Conservation (phyloP, 805 yeast species). For the Sporopachydermia lactativora region DNA sequence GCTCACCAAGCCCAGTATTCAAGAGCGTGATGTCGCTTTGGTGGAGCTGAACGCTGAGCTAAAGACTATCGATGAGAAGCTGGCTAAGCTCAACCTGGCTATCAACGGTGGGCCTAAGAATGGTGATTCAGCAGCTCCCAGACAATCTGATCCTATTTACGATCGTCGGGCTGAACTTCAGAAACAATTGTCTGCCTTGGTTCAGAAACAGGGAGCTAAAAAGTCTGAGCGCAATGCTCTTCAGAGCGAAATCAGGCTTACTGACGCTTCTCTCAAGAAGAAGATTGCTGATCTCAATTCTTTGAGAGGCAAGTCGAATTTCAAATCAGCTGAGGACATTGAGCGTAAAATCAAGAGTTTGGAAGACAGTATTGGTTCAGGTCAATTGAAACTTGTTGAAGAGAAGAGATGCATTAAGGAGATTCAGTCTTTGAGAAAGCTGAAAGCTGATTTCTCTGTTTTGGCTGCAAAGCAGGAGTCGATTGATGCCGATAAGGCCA, state of each 20-base stretch:
- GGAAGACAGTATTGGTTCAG: conserved; percentile 66
- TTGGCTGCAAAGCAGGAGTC: conserved; percentile 65
- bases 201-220: not conserved
- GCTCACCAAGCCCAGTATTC: not conserved
- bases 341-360: conserved; percentile 24
- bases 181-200: not conserved
- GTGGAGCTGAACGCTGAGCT: not conserved
- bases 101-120: conserved; percentile 1
- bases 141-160: not conserved
- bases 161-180: not conserved
- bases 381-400: conserved; percentile 74
- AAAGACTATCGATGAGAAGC: not conserved
- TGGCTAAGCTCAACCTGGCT: not conserved
- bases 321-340: conserved; percentile 27
- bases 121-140: not conserved
- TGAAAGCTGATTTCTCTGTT: conserved; percentile 61
- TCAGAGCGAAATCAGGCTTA: conserved; percentile 51
- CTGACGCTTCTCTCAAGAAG: conserved; percentile 61
- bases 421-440: conserved; percentile 67
- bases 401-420: conserved; percentile 81
- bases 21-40: not conserved
- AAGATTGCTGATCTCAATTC: conserved; percentile 63
- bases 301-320: conserved; percentile 54
- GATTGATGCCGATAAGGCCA: conserved; percentile 64
- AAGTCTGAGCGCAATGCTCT: conserved; percentile 30